Conservation (phyloP, 1,139 yeast species). For the Casaregolazyma lundiana region DNA sequence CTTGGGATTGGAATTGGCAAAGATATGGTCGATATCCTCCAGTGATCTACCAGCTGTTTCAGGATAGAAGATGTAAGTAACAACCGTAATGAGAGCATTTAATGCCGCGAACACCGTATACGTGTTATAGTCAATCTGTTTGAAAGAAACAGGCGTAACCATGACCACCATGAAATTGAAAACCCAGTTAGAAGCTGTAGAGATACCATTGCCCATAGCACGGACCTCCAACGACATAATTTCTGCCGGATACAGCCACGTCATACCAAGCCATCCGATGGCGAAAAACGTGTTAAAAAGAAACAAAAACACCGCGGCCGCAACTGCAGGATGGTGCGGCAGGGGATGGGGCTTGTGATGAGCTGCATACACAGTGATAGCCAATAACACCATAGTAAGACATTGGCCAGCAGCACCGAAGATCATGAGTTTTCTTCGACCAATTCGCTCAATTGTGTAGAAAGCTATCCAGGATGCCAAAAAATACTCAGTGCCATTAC, state of each 20-base stretch:
- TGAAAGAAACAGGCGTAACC: slow-evolving; percentile 44
- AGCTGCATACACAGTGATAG: slow-evolving; percentile 24
- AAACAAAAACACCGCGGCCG: slow-evolving; percentile 46
- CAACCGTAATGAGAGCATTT: slow-evolving; percentile 55
- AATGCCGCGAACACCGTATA: slow-evolving; percentile 65
- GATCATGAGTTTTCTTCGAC: slow-evolving; percentile 55
- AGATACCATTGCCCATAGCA: slow-evolving; percentile 67
- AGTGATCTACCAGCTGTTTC: slow-evolving; percentile 72
- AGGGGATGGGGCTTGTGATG: slow-evolving; percentile 14
- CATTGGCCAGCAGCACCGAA: slow-evolving; percentile 34
- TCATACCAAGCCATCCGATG: slow-evolving; percentile 53
- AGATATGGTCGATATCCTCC: slow-evolving; percentile 51
- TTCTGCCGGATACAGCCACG: slow-evolving; percentile 34
- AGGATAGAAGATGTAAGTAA: slow-evolving; percentile 61
- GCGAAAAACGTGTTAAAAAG: slow-evolving; percentile 53
- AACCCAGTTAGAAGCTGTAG: slow-evolving; percentile 74
- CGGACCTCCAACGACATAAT: slow-evolving; percentile 68
- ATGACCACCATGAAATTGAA: slow-evolving; percentile 62
- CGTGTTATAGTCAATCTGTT: slow-evolving; percentile 52
- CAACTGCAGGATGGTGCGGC: slow-evolving; percentile 31
- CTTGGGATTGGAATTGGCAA: slow-evolving; percentile 33
- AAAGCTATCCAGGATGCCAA: slow-evolving; percentile 44
- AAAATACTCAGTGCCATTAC: slow-evolving; percentile 45
- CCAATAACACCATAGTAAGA: slow-evolving; percentile 24
- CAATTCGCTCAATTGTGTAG: slow-evolving; percentile 48